Evolutionary conservation across 2,329 filamentous ascomycete genomes (phyloP).

Genomic region (Fusarium tanahbumbuense): DNA sequence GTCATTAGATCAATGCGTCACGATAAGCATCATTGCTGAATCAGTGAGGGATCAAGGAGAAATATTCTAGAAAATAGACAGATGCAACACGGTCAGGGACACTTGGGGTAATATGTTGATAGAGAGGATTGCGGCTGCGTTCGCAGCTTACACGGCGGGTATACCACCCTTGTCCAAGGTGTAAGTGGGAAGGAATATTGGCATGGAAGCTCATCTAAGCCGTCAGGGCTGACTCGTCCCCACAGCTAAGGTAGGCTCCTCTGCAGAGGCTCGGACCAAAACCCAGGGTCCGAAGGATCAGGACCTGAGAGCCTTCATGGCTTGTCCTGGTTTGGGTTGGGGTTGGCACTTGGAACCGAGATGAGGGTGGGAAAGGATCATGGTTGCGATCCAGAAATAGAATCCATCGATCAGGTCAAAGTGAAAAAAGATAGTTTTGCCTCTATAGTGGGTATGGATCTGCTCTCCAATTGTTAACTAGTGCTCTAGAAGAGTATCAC

Average conservation of each 20-base stretch:
- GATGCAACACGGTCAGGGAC: constrained; percentile 11
- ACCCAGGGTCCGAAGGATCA: constrained; percentile 19
- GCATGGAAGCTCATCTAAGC: constrained; percentile 16
- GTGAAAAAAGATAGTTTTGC: background rate
- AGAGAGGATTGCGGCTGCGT: constrained; percentile 16
- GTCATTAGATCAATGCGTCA: background rate
- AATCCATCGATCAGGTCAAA: constrained; percentile 6
- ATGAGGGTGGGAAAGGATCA: constrained; percentile 28
- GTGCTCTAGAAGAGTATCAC: background rate
- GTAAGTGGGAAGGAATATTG: constrained; percentile 9
- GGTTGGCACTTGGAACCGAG: constrained; percentile 30
- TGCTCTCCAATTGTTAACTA: background rate
- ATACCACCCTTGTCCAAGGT: constrained; percentile 9
- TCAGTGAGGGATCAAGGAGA: constrained; percentile 4
- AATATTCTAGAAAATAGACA: background rate
- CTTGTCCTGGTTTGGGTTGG: constrained; percentile 27
- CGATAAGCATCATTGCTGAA: constrained; percentile 20
- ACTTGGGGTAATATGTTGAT: constrained; percentile 14
- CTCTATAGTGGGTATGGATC: background rate
- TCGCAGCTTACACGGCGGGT: constrained; percentile 24
- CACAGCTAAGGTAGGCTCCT: constrained; percentile 17
- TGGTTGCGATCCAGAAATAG: constrained; percentile 35
- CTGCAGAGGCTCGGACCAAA: background rate
- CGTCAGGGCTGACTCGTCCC: constrained; percentile 32
- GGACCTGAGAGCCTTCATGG: constrained; percentile 5